phyloP scores from a whole-genome alignment of 139 green algal genomes.

The Closterium sp. region DNA sequence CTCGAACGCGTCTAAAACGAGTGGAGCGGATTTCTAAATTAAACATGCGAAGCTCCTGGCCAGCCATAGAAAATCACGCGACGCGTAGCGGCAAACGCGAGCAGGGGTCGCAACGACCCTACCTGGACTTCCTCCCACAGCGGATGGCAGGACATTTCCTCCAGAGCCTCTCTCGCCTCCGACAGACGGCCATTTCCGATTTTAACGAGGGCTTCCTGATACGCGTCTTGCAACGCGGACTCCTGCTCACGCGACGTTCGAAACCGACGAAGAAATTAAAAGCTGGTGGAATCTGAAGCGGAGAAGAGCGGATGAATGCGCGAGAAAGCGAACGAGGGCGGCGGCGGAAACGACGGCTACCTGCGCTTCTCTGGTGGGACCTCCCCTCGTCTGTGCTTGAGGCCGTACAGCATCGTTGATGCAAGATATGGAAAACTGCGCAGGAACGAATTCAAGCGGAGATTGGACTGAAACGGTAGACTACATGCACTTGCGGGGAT shows the following conservation, averaged over 20 bases:
- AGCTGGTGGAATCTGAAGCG: neutral
- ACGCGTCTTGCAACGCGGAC: neutral
- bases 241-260: neutral
- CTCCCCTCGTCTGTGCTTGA: neutral
- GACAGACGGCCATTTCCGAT: neutral
- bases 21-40: too few relatives aligned
- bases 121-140: neutral
- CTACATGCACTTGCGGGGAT: too few relatives aligned
- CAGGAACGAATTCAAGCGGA: neutral
- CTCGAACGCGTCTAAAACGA: too few relatives aligned
- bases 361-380: conserved; percentile 7
- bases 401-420: neutral
- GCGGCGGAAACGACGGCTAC: neutral
- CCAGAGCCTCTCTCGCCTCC: neutral
- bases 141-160: neutral
- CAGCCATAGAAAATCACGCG: too few relatives aligned
- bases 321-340: neutral
- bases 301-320: neutral
- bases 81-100: neutral
- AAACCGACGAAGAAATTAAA: neutral
- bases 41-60: too few relatives aligned
- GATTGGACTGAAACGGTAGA: neutral
- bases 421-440: neutral
- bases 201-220: neutral
- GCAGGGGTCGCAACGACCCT: neutral